Evolutionary conservation across 345 rosid species (phyloP), one percentile per base, ranked within the genome.

Genomic region (Eucalyptus dawsonii): DNA sequence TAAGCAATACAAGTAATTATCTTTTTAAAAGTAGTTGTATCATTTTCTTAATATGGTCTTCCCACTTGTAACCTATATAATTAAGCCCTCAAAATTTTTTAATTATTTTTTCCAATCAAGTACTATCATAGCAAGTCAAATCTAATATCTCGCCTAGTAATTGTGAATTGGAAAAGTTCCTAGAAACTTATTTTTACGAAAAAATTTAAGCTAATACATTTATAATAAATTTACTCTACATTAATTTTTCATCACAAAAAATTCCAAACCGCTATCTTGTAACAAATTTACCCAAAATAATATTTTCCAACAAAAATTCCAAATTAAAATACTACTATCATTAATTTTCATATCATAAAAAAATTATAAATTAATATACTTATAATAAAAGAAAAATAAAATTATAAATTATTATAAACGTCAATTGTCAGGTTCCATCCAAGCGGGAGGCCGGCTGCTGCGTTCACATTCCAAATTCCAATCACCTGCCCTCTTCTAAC

Each of bases 181-280:
- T 7, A 4, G 5, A n/a, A 14, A 65, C 5, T 65, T 65, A 8
- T 65, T 29, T 29, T 53, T 8, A 14, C 2, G 1, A 21, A 53
- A 53, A 21, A 21, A 8, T 19, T 19, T 2, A 8, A 21, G 8
- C 0, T 4, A 1, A 1, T 8, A 8, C 1, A 53, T 53, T 53
- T 53, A 53, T 53, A 2, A 53, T 53, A 53, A 53, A 53, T 21
- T 53, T 53, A 53, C 25, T 21, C 1, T 0, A 53, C 22, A 8
- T 53, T 53, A 53, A 8, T 53, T 53, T 53, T 53, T 53, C 3
- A 58, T 27, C 7, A 58, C 7, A 11, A 58, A 58, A 56, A 25
- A 58, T 1, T 5, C 0, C 1, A 5, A 58, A 25, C 7, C 4
- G 0, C 1, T 58, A 25, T 27, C 7, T 14, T 58, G 7, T 58